These are phyloP conservation scores for Trichoderma lentiforme DNA, from an alignment of 2,329 filamentous ascomycete genomes.

Conservation along the genomic window DNA sequence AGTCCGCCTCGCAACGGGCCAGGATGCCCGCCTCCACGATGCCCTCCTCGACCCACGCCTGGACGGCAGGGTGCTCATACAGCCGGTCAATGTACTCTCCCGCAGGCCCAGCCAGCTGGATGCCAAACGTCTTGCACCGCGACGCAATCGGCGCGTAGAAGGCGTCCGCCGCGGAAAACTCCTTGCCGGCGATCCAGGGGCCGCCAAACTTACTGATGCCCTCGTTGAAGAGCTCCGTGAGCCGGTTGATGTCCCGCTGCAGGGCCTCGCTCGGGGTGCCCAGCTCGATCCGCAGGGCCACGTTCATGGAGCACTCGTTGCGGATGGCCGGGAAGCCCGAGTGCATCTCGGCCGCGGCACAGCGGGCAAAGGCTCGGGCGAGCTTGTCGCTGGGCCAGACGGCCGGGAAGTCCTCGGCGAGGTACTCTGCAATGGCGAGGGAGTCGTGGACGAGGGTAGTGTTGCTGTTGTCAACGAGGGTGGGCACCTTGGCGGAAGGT, in stretches of 20 bases:
- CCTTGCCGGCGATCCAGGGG: slow-evolving; percentile 38
- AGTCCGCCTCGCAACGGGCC: slow-evolving; percentile 36
- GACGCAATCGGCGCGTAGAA: slow-evolving; percentile 43
- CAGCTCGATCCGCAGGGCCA: slow-evolving; percentile 37
- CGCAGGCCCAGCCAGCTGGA: slow-evolving; percentile 30
- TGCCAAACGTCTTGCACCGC: slow-evolving; percentile 37
- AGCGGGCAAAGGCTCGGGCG: slow-evolving; percentile 42
- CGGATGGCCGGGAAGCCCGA: slow-evolving; percentile 41
- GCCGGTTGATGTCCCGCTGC: slow-evolving; percentile 34
- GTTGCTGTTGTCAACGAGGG: slow-evolving; percentile 32
- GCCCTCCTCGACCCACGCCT: slow-evolving; percentile 38
- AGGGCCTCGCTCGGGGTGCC: slow-evolving; percentile 29
- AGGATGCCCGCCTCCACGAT: slow-evolving; percentile 37
- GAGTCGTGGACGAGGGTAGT: slow-evolving; percentile 44
- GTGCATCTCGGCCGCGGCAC: slow-evolving; percentile 47
- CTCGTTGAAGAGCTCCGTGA: slow-evolving; percentile 37
- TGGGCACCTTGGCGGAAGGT: slow-evolving; percentile 42
- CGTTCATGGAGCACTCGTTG: slow-evolving; percentile 42
- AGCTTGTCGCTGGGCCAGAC: slow-evolving; percentile 41
- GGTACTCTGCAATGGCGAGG: slow-evolving; percentile 46
- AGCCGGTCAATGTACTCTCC: slow-evolving; percentile 35
- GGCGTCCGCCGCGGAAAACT: slow-evolving; percentile 40
- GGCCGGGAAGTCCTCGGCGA: slow-evolving; percentile 42
- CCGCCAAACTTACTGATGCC: slow-evolving; percentile 40
- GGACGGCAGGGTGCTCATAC: slow-evolving; percentile 34